Conservation (phyloP, 192 early-diverging fungal genomes). For the Entomortierella parvispora region DNA sequence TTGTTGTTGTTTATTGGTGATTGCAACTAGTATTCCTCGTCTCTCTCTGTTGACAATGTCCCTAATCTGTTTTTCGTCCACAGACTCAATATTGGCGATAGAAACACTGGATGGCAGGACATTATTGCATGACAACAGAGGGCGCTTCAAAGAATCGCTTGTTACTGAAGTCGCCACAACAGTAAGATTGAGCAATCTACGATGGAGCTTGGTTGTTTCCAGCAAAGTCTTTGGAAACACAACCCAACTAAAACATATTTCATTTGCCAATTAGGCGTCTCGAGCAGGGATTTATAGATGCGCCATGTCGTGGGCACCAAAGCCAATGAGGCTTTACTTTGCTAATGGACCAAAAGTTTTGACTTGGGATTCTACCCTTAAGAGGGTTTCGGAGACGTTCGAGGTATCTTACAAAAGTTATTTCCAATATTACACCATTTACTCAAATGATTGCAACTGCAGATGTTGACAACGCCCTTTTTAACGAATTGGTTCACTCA, state of each 20-base stretch:
- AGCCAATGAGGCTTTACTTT: constrained; percentile 33
- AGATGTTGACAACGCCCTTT: not conserved
- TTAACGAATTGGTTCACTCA: not conserved
- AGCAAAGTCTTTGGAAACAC: not conserved
- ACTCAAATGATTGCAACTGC: not conserved
- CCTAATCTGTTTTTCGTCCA: not conserved
- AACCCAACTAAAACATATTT: not conserved
- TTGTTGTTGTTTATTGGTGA: not conserved
- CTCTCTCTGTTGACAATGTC: not conserved
- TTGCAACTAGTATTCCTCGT: not conserved
- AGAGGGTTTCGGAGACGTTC: constrained; percentile 16
- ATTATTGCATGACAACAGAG: constrained; percentile 18
- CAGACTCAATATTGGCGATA: constrained; percentile 41
- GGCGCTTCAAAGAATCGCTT: constrained; percentile 26
- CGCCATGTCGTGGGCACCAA: constrained; percentile 41
- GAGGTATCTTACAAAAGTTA: constrained; percentile 11
- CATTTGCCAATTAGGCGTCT: not conserved
- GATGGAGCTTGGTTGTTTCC: not conserved
- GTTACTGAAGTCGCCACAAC: constrained; percentile 19
- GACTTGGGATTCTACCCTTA: constrained; percentile 26
- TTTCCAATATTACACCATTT: not conserved
- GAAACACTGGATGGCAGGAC: constrained; percentile 44
- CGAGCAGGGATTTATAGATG: constrained; percentile 21
- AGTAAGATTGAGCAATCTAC: not conserved
- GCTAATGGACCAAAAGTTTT: constrained; percentile 34